These are phyloP conservation scores for Otatea glauca DNA, from an alignment of 176 grass and related monocot genomes.

Conservation along the genomic window DNA sequence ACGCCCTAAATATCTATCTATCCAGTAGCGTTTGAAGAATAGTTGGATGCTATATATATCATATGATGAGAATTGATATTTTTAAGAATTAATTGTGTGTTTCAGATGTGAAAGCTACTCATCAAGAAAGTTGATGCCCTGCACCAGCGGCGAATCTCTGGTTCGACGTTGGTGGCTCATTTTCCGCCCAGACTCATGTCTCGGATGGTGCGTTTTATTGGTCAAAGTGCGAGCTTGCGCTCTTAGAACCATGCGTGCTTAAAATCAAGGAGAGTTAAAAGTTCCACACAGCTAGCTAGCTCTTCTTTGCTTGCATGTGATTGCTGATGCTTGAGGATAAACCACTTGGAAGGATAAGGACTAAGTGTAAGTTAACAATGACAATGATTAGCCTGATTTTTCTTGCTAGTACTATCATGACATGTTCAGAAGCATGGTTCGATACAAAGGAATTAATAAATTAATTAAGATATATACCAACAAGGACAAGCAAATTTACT, in stretches of 20 bases:
- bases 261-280: constrained; percentile 7
- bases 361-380: not conserved
- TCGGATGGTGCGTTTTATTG: too few species aligned
- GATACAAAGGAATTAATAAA: constrained; percentile 23
- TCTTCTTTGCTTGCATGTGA: constrained; percentile 28
- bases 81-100: not conserved
- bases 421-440: constrained; percentile 32
- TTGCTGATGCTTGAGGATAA: constrained; percentile 33
- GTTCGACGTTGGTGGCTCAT: too few species aligned
- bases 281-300: not conserved
- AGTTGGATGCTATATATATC: not conserved
- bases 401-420: constrained; percentile 27
- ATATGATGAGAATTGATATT: not conserved
- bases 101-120: too few species aligned
- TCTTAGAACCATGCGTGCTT: not conserved
- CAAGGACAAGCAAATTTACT: constrained; percentile 21
- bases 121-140: not conserved
- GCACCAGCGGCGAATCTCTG: too few species aligned
- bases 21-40: not conserved
- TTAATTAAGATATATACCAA: not conserved
- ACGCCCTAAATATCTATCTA: not conserved
- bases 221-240: too few species aligned
- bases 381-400: constrained; percentile 20
- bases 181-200: too few species aligned
- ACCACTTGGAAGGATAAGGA: constrained; percentile 46